These are phyloP conservation scores for Saksenaea vasiformis DNA, from an alignment of 371 early-diverging fungal species.

Conservation along the genomic window DNA sequence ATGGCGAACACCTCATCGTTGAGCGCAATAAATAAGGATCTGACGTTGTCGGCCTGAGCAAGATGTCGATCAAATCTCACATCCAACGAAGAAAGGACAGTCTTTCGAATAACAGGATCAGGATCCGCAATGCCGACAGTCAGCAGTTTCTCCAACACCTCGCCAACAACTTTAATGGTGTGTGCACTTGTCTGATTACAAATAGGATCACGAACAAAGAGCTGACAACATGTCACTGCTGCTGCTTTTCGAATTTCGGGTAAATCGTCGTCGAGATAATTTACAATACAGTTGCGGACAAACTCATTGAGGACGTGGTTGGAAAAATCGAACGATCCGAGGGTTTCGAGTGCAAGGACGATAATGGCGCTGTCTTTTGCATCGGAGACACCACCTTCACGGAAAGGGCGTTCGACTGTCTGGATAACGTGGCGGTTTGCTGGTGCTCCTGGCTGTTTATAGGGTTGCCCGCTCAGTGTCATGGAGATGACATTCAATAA, in stretches of 20 bases:
- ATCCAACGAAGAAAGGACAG: constrained; percentile 79
- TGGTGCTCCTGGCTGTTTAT: constrained; percentile 82
- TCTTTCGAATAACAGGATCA: constrained; percentile 79
- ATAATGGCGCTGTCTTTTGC: constrained; percentile 76
- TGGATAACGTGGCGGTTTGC: constrained; percentile 40
- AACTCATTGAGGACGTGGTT: constrained; percentile 87
- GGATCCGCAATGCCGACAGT: constrained; percentile 92
- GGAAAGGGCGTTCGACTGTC: constrained; percentile 44
- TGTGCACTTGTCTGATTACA: constrained; percentile 81
- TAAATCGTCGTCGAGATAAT: constrained; percentile 86
- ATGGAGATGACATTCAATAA: constrained; percentile 88
- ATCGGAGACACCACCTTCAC: constrained; percentile 52
- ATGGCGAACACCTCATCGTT: constrained; percentile 95
- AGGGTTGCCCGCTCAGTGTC: constrained; percentile 85
- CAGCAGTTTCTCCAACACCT: constrained; percentile 86
- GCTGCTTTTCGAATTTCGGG: constrained; percentile 86
- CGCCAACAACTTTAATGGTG: constrained; percentile 86
- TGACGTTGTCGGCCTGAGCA: constrained; percentile 89
- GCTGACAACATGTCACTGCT: constrained; percentile 85
- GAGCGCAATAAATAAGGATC: constrained; percentile 85
- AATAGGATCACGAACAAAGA: constrained; percentile 77
- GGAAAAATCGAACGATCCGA: constrained; percentile 88
- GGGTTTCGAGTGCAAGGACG: constrained; percentile 83
- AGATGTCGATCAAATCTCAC: constrained; percentile 88
- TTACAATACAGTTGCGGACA: constrained; percentile 83